Evolutionary conservation across 2,329 filamentous ascomycete species (phyloP), one percentile per base, ranked within the genome.

Genomic region (Beauveria medogensis): DNA sequence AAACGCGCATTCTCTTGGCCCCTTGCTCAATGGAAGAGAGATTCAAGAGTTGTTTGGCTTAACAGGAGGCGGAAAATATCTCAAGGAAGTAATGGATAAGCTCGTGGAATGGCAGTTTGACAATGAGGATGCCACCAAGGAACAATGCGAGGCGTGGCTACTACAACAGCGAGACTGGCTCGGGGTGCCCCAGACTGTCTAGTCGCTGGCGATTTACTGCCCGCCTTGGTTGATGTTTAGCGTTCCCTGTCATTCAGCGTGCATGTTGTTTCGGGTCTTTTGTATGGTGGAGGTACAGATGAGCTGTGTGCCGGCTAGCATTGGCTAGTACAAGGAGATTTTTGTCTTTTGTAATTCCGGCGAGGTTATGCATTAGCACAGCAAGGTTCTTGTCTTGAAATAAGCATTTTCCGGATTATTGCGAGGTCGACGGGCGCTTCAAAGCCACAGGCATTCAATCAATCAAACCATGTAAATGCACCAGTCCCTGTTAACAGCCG

Each of bases 41-140:
- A 62, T 66, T 5, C 60, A 63, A 40, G 22, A 4, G 0, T 41
- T 65, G 9, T 65, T 64, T 62, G 62, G 63, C 4, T 5, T 63
- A 1, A 22, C 55, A 14, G 51, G 43, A 5, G 59, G 65, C 12
- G 64, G 65, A 9, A 59, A 43, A 10, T 66, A 61, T 34, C 16
- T 65, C n/a, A 60, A 62, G 34, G 56, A 1, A 4, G 61, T 61
- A 14, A 26, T 63, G 1, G 59, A 65, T 14, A 52, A 34, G 9
- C 51, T 65, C 1, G 12, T 65, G 5, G 58, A 41, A n/a, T 65
- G 64, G 64, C 63, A 66, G 20, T 61, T 66, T 50, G 63, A 65
- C 34, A 53, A 65, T 24, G 50, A 18, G 8, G 56, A 60, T 14
- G 47, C 43, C 10, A 62, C 54, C 5, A 46, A 48, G 7, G 63